These are phyloP conservation scores for Blastobotrys ciferrii DNA, from an alignment of 1,139 yeast genomes.

Conservation along the genomic window DNA sequence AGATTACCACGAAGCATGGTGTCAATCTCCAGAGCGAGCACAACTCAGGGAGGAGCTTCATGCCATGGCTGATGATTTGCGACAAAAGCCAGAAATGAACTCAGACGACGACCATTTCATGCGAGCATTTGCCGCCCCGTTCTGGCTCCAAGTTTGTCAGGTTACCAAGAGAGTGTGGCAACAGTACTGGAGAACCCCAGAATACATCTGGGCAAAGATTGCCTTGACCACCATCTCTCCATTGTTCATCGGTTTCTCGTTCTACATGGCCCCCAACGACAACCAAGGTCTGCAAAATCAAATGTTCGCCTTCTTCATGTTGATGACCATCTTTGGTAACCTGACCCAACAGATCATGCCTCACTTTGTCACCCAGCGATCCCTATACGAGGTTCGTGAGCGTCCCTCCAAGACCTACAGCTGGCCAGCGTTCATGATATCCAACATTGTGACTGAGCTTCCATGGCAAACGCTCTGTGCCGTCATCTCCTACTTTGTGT, in stretches of 20 bases:
- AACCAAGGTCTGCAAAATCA: slow-evolving; percentile 46
- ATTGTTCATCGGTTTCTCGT: slow-evolving; percentile 71
- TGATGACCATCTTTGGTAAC: slow-evolving; percentile 58
- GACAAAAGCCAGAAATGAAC: slow-evolving; percentile 17
- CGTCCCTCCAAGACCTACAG: slow-evolving; percentile 68
- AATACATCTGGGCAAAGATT: slow-evolving; percentile 65
- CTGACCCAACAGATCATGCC: slow-evolving; percentile 74
- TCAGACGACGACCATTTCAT: slow-evolving; percentile 26
- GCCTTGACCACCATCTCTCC: slow-evolving; percentile 51
- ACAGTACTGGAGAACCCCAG: slow-evolving; percentile 76
- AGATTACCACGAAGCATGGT: slow-evolving; percentile 69
- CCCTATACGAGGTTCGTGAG: slow-evolving; percentile 85
- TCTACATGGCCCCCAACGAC: slow-evolving; percentile 63
- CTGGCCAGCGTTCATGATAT: slow-evolving; percentile 59
- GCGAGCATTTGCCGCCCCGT: slow-evolving; percentile 42
- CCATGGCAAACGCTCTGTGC: slow-evolving; percentile 73
- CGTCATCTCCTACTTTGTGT: slow-evolving; percentile 64
- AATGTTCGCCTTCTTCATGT: slow-evolving; percentile 66
- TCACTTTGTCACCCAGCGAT: slow-evolving; percentile 66
- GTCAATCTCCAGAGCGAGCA: slow-evolving; percentile 52
- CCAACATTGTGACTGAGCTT: slow-evolving; percentile 69
- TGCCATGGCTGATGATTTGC: slow-evolving; percentile 25
- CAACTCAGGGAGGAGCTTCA: slow-evolving; percentile 39
- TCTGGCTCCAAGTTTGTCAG: slow-evolving; percentile 48
- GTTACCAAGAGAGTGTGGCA: slow-evolving; percentile 55